Percentiles rank a stretch among this genome's conserved stretches.
These are phyloP conservation scores for Globisporangium recalcitrans DNA, from an alignment of 352 stramenopile species.

Conservation along the genomic window DNA sequence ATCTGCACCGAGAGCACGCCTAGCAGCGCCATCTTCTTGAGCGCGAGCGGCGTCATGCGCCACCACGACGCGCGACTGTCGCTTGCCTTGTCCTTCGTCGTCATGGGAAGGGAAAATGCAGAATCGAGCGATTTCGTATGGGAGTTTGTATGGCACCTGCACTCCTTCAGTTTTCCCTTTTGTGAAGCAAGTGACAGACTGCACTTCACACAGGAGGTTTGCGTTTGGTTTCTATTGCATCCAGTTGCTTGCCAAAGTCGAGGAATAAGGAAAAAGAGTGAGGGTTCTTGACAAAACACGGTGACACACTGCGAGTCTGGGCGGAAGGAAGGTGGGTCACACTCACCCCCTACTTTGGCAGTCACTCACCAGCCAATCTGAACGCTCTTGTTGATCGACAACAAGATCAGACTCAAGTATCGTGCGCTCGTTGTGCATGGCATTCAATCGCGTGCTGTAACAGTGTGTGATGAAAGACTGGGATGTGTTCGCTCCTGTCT, in stretches of 20 bases:
- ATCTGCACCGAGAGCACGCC: constrained; percentile 67
- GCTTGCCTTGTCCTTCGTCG: background rate
- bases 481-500: too few species aligned
- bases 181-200: background rate
- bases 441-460: too few species aligned
- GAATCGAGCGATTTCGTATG: background rate
- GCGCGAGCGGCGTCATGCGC: constrained; percentile 31
- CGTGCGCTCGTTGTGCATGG: too few species aligned
- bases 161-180: background rate
- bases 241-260: background rate
- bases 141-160: background rate
- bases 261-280: background rate
- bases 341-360: background rate
- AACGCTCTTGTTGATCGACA: too few species aligned
- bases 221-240: background rate
- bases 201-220: too few species aligned
- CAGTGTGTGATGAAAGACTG: too few species aligned
- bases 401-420: too few species aligned
- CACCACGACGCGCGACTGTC: background rate
- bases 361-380: too few species aligned
- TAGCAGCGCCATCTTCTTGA: constrained; percentile 56
- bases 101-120: background rate
- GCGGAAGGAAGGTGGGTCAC: background rate
- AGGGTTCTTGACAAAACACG: background rate
- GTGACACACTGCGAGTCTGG: background rate